A percentile compares a stretch with the other conserved stretches of the same genome.
Conservation (phyloP, 345 rosid species). For the Stellera chamaejasme region DNA sequence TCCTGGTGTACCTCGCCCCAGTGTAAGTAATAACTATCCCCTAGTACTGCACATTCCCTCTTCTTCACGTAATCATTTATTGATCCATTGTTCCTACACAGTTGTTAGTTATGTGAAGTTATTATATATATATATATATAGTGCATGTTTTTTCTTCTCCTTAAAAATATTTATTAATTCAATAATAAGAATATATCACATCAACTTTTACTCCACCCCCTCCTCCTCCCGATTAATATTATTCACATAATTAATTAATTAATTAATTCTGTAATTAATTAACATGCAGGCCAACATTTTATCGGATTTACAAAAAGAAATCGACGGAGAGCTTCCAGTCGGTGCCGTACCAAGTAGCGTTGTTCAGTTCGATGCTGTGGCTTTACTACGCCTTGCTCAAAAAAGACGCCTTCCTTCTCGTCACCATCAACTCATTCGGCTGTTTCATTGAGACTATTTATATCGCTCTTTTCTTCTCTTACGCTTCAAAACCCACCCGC, state of each 20-base stretch:
- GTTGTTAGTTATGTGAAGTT: neutral
- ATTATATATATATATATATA: neutral
- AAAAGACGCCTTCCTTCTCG: slow-evolving; percentile 46
- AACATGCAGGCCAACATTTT: slow-evolving; percentile 65
- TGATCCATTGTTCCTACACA: neutral
- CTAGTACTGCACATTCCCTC: neutral
- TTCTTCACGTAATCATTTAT: neutral
- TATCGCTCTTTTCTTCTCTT: slow-evolving; percentile 48
- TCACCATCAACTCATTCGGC: slow-evolving; percentile 85
- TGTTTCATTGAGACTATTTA: slow-evolving; percentile 61
- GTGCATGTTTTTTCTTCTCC: neutral
- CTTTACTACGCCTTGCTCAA: slow-evolving; percentile 71
- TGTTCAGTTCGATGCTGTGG: slow-evolving; percentile 94
- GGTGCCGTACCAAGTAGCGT: slow-evolving; percentile 73
- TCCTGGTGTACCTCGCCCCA: slow-evolving; percentile 75
- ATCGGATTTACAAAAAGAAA: slow-evolving; percentile 53
- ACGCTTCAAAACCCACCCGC: slow-evolving; percentile 42
- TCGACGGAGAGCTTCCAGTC: slow-evolving; percentile 77
- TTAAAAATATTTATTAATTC: neutral
- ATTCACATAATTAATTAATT: no score
- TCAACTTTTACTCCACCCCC: no score
- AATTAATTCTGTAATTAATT: no score
- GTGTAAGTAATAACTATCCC: slow-evolving; percentile 39
- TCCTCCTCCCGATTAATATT: no score
- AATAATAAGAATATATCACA: no score